These are phyloP conservation scores for Laguncularia racemosa DNA, from an alignment of 345 rosid species.

Conservation along the genomic window DNA sequence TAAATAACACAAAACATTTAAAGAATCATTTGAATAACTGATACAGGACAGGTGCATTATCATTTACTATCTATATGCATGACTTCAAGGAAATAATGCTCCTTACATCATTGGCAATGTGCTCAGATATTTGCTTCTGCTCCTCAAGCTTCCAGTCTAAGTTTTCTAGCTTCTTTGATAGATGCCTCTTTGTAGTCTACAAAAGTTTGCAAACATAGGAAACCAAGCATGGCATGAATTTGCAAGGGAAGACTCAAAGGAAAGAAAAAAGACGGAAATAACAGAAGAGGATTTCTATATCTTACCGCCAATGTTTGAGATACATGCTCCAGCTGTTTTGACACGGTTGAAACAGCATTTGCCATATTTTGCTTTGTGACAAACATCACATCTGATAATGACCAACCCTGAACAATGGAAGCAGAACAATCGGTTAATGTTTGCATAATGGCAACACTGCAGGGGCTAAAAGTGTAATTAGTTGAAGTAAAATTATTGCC, in stretches of 20 bases:
- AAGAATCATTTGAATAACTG: too few relatives aligned
- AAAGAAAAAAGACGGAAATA: not conserved
- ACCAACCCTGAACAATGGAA: conserved; percentile 59
- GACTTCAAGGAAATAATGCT: conserved; percentile 3
- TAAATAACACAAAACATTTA: too few relatives aligned
- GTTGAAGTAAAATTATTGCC: conserved; percentile 28
- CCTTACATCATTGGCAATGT: conserved; percentile 52
- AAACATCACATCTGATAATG: conserved; percentile 82
- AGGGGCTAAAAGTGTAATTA: conserved; percentile 1
- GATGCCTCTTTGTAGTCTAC: conserved; percentile 85
- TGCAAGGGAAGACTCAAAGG: not conserved
- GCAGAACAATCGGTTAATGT: conserved; percentile 6
- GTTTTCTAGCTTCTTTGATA: conserved; percentile 58
- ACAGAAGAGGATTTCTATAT: conserved; percentile 2
- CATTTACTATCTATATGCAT: too few relatives aligned
- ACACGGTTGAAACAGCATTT: conserved; percentile 61
- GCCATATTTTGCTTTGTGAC: conserved; percentile 90
- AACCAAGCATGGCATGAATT: not conserved
- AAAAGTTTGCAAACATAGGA: not conserved
- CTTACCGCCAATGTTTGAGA: conserved; percentile 69
- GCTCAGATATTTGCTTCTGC: conserved; percentile 61
- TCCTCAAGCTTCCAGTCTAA: conserved; percentile 89
- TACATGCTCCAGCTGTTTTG: conserved; percentile 81
- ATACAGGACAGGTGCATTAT: too few relatives aligned
- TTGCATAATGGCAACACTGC: not conserved